Evolutionary conservation across 495 filamentous ascomycete species (phyloP), one percentile per base, ranked within the genome.

Genomic region (Astrocystis sublimbata): DNA sequence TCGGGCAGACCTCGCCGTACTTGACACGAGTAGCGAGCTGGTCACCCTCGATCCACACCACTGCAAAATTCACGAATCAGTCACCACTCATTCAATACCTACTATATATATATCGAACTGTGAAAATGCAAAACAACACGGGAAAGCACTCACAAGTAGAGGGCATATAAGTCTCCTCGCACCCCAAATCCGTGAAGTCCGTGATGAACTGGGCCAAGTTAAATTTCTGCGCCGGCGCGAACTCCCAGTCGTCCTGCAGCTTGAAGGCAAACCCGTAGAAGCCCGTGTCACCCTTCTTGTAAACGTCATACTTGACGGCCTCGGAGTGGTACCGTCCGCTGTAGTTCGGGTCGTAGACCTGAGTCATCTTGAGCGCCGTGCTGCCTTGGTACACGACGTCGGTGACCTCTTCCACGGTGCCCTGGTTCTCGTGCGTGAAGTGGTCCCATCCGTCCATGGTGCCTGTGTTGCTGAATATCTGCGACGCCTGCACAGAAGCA

Each of bases 231-330:
- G 75, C 71, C 21, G 77, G 75, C 26, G 59, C 55, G 65, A 80
- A 80, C 59, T 85, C 68, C 83, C 83, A 86, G 66, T 71, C 35
- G 3, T 79, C 62, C 52, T 77, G 72, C 5, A 85, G 76, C 7
- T 79, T 76, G 73, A 85, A 85, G 3, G 73, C 71, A 64, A 86
- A 86, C 9, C 83, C 82, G 70, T 86, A 86, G 71, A 80, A 83
- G 1, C 78, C 80, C 8, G 71, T 74, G 53, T 84, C 77, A 38
- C 80, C 81, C 42, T 74, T 77, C 47, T 74, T 68, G 64, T 84
- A 85, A 7, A 73, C 81, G 61, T 78, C 68, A 62, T 76, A 66
- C 38, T 79, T 74, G 45, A 73, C 72, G 5, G 77, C 77, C 63
- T 86, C 83, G n/a, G 83, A 81, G 68, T 86, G 83, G 68, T 83